A percentile compares a stretch with the other conserved stretches of the same genome.
phyloP scores from a whole-genome alignment of 208 protist species.

The Lotmaria passim region DNA sequence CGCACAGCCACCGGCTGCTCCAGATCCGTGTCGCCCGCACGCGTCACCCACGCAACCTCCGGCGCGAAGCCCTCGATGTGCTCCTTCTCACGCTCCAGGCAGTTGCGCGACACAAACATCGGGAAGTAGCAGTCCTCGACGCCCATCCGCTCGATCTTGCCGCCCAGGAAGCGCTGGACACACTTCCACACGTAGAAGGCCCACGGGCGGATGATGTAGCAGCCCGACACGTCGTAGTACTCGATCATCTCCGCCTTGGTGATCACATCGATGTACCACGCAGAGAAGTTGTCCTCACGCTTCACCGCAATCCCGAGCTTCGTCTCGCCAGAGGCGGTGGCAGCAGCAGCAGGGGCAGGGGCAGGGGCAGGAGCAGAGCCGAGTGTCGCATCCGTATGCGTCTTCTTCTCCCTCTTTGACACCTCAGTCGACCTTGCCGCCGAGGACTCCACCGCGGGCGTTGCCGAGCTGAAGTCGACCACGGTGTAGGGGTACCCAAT shows the following conservation, averaged over 20 bases:
- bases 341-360: constrained; percentile 9
- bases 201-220: constrained; percentile 98
- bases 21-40: constrained; percentile 84
- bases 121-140: constrained; percentile 97
- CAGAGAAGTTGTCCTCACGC: constrained; percentile 94
- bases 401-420: constrained; percentile 29
- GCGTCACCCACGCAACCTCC: constrained; percentile 95
- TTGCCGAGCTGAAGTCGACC: constrained; percentile 60
- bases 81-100: constrained; percentile 97
- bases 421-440: constrained; percentile 7
- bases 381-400: constrained; percentile 23
- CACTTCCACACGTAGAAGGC: constrained; percentile 97
- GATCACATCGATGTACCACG: constrained; percentile 98
- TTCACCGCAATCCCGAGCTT: constrained; percentile 89
- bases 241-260: constrained; percentile 98
- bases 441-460: constrained; percentile 23
- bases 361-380: constrained; percentile 32
- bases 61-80: constrained; percentile 99
- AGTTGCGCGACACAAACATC: constrained; percentile 97
- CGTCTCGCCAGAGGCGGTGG: constrained; percentile 46
- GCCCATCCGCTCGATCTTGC: constrained; percentile 92
- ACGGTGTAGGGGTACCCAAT: constrained; percentile 66
- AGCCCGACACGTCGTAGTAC: constrained; percentile 99
- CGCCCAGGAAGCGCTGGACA: constrained; percentile 88
- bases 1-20: constrained; percentile 97